A percentile compares a stretch with the other conserved stretches of the same genome.
Conservation (phyloP, 73 alveolate genomes). For the Stentor coeruleus region DNA sequence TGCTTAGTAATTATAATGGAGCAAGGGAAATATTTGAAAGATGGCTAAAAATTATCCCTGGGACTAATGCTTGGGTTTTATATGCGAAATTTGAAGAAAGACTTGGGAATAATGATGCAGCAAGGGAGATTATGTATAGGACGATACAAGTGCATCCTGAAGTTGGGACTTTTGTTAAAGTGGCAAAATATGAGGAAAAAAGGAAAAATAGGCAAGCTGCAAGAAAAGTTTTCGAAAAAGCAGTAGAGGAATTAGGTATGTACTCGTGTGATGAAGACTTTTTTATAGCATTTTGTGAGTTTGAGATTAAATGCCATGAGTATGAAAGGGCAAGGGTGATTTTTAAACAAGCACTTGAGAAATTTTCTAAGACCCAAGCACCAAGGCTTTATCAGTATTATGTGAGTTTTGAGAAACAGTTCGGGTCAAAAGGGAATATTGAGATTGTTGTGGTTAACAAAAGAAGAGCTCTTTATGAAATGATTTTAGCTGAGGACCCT, state of each 20-base stretch:
- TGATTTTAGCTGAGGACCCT: constrained; percentile 54
- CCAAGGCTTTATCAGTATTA: constrained; percentile 71
- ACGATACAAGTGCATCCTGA: constrained; percentile 83
- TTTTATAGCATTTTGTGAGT: constrained; percentile 84
- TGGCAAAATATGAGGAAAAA: constrained; percentile 98
- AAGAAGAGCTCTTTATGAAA: constrained; percentile 82
- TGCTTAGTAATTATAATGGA: constrained; percentile 85
- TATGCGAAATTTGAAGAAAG: constrained; percentile 92
- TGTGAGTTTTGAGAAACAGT: constrained; percentile 94
- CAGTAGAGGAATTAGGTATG: constrained; percentile 89
- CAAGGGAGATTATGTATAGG: constrained; percentile 79
- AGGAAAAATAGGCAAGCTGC: constrained; percentile 78
- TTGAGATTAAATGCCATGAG: constrained; percentile 89
- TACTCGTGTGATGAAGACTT: constrained; percentile 86
- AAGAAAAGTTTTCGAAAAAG: constrained; percentile 86
- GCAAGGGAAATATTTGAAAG: constrained; percentile 90
- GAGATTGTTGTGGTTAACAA: constrained; percentile 91
- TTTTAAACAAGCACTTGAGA: constrained; percentile 90
- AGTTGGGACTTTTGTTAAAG: constrained; percentile 89
- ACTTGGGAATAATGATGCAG: constrained; percentile 81
- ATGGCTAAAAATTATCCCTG: constrained; percentile 98
- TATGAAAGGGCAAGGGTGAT: constrained; percentile 94
- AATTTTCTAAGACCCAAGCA: constrained; percentile 71
- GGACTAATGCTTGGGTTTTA: constrained; percentile 92
- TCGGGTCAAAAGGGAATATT: constrained; percentile 93